A percentile compares a stretch with the other conserved stretches of the same genome.
phyloP scores from a whole-genome alignment of 345 rosid genomes.

The Clausena lansium region DNA sequence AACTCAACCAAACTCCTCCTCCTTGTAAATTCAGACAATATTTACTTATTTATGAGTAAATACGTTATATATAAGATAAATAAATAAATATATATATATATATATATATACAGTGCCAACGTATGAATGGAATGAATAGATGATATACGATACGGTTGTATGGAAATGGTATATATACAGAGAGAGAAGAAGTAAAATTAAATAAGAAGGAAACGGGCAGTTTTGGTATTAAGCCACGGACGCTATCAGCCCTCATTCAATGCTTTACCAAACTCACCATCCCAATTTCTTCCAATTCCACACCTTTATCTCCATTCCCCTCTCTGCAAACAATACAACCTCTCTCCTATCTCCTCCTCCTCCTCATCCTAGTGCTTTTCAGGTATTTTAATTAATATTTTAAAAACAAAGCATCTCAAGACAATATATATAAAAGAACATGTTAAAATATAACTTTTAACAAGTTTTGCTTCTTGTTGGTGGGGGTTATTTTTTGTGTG shows the following conservation, averaged over 20 bases:
- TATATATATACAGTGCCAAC: slow-evolving; percentile 4
- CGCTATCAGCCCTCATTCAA: slow-evolving; percentile 44
- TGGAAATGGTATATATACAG: neutral
- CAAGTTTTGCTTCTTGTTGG: neutral
- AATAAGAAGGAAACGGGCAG: slow-evolving; percentile 28
- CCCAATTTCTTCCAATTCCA: slow-evolving; percentile 28
- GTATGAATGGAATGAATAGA: neutral
- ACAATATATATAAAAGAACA: too few species aligned
- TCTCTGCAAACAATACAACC: slow-evolving; percentile 21
- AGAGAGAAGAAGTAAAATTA: neutral
- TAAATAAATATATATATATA: too few species aligned
- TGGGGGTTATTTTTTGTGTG: slow-evolving; percentile 18
- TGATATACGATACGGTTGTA: neutral
- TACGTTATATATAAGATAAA: neutral
- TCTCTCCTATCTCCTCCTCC: neutral
- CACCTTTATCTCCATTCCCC: slow-evolving; percentile 22
- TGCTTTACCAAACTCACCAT: slow-evolving; percentile 72
- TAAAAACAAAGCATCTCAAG: neutral
- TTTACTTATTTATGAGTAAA: neutral
- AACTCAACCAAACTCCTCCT: too few species aligned
- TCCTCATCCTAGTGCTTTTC: slow-evolving; percentile 20
- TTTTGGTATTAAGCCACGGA: slow-evolving; percentile 28
- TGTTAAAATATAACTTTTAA: neutral
- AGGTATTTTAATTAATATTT: slow-evolving; percentile 19
- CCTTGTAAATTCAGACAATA: slow-evolving; percentile 29